phyloP scores from a whole-genome alignment of 2,329 filamentous ascomycete genomes.

The Neopestalotiopsis clavispora region DNA sequence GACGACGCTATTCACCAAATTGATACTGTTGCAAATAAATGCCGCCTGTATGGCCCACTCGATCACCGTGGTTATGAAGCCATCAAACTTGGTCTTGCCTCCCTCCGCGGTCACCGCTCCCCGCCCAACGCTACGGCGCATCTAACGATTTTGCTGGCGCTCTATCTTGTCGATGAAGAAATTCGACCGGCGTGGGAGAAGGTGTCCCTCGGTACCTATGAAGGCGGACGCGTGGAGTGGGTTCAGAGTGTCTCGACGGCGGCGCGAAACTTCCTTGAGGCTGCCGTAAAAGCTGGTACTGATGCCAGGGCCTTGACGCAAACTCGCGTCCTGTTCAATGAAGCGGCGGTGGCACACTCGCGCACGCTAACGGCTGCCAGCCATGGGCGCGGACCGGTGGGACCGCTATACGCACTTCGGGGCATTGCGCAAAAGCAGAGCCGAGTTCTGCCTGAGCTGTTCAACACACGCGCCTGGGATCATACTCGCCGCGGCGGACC shows the following conservation, averaged over 20 bases:
- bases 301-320: not conserved
- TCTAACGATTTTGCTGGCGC: slow-evolving; percentile 18
- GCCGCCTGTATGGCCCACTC: slow-evolving; percentile 13
- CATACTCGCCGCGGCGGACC: slow-evolving; percentile 22
- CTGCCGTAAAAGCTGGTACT: slow-evolving; percentile 2
- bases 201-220: slow-evolving; percentile 18
- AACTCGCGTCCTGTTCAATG: slow-evolving; percentile 4
- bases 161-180: slow-evolving; percentile 20
- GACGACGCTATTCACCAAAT: slow-evolving; percentile 10
- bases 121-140: slow-evolving; percentile 23
- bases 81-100: slow-evolving; percentile 15
- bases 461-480: slow-evolving; percentile 22
- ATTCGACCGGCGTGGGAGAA: slow-evolving; percentile 24
- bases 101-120: slow-evolving; percentile 13
- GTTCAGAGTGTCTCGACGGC: slow-evolving; percentile 22
- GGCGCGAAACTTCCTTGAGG: slow-evolving; percentile 19
- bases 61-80: slow-evolving; percentile 18
- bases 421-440: not conserved
- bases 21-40: slow-evolving; percentile 4
- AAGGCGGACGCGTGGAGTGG: slow-evolving; percentile 23
- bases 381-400: slow-evolving; percentile 17
- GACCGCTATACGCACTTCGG: slow-evolving; percentile 22
- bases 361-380: slow-evolving; percentile 10
- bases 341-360: slow-evolving; percentile 17
- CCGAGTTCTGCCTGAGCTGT: slow-evolving; percentile 17